Base-by-base conservation (phyloP, 2,329 filamentous ascomycete genomes). In the Diplodia intermedia region DNA sequence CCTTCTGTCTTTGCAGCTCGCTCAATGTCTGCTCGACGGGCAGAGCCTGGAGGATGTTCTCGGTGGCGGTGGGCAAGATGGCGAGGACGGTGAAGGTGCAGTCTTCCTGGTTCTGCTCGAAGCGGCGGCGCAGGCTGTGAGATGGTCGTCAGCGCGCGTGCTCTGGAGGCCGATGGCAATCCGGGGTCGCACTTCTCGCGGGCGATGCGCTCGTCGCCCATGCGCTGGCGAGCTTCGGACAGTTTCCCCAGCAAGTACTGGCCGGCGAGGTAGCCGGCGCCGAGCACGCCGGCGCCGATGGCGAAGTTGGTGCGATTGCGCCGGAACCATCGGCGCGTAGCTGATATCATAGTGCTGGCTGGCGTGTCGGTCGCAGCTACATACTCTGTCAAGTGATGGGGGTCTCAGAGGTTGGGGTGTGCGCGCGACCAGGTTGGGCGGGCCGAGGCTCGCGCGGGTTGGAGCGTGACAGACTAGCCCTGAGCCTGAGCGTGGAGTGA, bases 81-180 rank as follows among this genome's bases (percentile, higher is more conserved):
- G 94, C 95, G n/a, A 98, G 89, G 54, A 98, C 93, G 47, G 95
- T 99, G 78, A 96, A 97, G 57, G 94, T 97, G 82, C 95, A 99
- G 81, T 99, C 95, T 78, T 97, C 94, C 79, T 99, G 95, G 80
- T 99, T 99, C 81, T 99, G 95, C 79, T 98, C 93, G 82, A 99
- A 99, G 76, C 95, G 91, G 69, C 95, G 91, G 63, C 94, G 93
- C 70, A 99, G 87, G 80, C 94, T 98, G 74, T 40, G 33, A 40
- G 53, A 36, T 52, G 47, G 54, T 56, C 31, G 69, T 75, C 65
- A 72, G 65, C 69, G 12, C 20, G 31, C 53, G 52, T 36, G 40
- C 33, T 55, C 43, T 36, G 18, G n/a, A 15, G 15, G 15, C 15
- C 36, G 31, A 18, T 40, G 18, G 14, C 14, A 15, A 20, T 14